Conservation (phyloP, 495 filamentous ascomycete species). For the Annulohypoxylon moriforme region DNA sequence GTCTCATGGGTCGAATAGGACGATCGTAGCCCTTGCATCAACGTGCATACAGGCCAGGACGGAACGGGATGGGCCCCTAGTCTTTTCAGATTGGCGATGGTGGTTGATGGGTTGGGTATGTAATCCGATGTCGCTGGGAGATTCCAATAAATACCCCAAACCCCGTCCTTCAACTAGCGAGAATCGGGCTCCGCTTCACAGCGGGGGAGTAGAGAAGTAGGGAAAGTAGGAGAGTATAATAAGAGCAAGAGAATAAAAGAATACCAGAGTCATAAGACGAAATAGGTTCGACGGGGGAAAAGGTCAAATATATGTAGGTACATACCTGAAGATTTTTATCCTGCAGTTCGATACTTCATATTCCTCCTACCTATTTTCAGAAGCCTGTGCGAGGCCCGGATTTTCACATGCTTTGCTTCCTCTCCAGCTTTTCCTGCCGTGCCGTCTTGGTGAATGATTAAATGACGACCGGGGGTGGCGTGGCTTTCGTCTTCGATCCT, state of each 20-base stretch:
- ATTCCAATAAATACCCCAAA: slow-evolving; percentile 25
- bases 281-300: too few relatives aligned
- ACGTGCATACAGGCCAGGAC: slow-evolving; percentile 37
- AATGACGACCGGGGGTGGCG: slow-evolving; percentile 22
- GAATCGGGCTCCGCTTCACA: slow-evolving; percentile 19
- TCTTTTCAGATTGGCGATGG: slow-evolving; percentile 35
- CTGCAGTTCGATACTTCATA: neutral
- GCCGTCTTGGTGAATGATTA: slow-evolving; percentile 6
- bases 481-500: slow-evolving; percentile 36
- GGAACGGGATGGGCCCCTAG: slow-evolving; percentile 42
- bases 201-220: neutral
- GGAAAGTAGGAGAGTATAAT: too few relatives aligned
- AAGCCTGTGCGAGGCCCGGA: slow-evolving; percentile 4
- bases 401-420: slow-evolving; percentile 35
- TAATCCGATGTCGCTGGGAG: slow-evolving; percentile 44
- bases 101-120: slow-evolving; percentile 33
- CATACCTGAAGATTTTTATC: too few relatives aligned
- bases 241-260: too few relatives aligned
- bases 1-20: slow-evolving; percentile 17
- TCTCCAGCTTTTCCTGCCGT: slow-evolving; percentile 9
- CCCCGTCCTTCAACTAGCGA: slow-evolving; percentile 28
- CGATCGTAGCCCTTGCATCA: slow-evolving; percentile 43
- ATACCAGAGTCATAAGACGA: too few relatives aligned
- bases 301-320: too few relatives aligned
- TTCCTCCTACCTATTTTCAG: slow-evolving; percentile 5